Conservation (phyloP, 805 yeast species). For the Metschnikowia noctiluminum region DNA sequence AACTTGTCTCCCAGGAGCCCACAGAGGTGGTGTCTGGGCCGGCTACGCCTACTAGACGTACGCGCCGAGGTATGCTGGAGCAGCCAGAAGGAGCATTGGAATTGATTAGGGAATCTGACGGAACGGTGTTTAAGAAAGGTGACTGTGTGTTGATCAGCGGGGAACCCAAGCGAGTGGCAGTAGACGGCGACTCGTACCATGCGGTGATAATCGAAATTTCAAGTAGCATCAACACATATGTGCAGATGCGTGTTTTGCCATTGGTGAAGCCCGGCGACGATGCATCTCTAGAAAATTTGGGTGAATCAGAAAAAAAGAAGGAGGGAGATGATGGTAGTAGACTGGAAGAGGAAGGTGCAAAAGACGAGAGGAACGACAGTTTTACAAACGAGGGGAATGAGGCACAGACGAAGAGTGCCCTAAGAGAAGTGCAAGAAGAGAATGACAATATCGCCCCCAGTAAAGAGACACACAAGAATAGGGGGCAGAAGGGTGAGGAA, state of each 20-base stretch:
- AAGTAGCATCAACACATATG: slow-evolving; percentile 46
- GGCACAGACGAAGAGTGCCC: slow-evolving; percentile 4
- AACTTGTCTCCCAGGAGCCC: slow-evolving; percentile 4
- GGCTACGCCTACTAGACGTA: slow-evolving; percentile 20
- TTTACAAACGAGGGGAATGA: not conserved
- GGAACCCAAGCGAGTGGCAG: slow-evolving; percentile 26
- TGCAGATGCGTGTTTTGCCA: slow-evolving; percentile 48
- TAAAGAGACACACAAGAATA: not conserved
- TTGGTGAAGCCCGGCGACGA: slow-evolving; percentile 39
- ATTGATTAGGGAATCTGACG: slow-evolving; percentile 34
- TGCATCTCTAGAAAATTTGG: too few relatives aligned
- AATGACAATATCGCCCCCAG: not conserved
- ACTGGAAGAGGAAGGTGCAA: not conserved
- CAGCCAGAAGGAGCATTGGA: slow-evolving; percentile 1
- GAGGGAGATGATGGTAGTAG: not conserved
- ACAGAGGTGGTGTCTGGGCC: slow-evolving; percentile 2
- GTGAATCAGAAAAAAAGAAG: not conserved
- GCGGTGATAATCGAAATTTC: slow-evolving; percentile 51
- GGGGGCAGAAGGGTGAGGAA: slow-evolving; percentile 4
- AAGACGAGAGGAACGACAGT: not conserved
- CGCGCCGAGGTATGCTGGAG: slow-evolving; percentile 15
- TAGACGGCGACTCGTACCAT: slow-evolving; percentile 28
- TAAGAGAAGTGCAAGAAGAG: not conserved
- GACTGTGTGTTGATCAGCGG: slow-evolving; percentile 43
- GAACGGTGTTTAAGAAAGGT: slow-evolving; percentile 49